Percentiles rank a stretch among this genome's conserved stretches.
Conservation (phyloP, 148 eudicot species). For the Polygonum aviculare region DNA sequence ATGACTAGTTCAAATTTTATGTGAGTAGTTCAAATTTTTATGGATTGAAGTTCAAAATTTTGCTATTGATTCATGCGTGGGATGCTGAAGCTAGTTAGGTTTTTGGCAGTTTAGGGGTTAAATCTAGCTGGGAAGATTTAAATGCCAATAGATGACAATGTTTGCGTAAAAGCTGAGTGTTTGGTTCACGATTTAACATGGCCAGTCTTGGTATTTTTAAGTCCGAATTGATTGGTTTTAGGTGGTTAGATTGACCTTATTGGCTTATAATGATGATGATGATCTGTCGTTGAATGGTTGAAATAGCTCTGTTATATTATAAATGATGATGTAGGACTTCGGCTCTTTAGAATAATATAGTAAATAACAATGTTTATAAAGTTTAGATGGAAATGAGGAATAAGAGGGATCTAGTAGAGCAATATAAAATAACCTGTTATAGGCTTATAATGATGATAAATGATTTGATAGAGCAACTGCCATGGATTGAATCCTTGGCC, state of each 20-base stretch:
- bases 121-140: neutral
- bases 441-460: neutral
- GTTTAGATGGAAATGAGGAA: neutral
- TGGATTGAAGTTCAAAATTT: no score
- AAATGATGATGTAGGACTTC: neutral
- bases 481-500: neutral
- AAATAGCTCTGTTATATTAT: neutral
- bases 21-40: no score
- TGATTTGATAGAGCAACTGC: slow-evolving; percentile 3
- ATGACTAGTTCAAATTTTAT: no score
- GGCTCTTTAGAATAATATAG: neutral
- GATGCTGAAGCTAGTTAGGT: no score
- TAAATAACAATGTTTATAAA: neutral
- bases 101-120: neutral
- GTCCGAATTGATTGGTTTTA: no score
- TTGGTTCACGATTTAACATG: neutral
- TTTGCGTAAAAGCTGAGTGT: neutral
- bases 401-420: neutral
- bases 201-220: no score
- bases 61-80: no score
- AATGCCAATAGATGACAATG: neutral
- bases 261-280: neutral
- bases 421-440: neutral
- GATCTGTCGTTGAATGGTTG: neutral
- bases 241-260: neutral